Conservation (phyloP, 2,329 filamentous ascomycete genomes). For the Phoma sp. region DNA sequence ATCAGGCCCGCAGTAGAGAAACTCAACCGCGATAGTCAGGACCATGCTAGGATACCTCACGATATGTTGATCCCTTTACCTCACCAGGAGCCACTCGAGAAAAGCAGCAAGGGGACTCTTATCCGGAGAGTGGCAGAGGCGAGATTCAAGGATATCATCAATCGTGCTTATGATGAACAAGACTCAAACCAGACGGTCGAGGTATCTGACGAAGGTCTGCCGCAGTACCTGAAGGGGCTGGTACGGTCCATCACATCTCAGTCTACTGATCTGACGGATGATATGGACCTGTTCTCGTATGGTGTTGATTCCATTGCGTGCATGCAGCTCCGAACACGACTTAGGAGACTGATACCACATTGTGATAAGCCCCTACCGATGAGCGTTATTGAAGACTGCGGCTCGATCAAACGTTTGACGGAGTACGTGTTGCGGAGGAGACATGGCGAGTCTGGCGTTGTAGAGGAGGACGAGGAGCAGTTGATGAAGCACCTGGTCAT, state of each 20-base stretch:
- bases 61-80: constrained; percentile 61
- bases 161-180: constrained; percentile 52
- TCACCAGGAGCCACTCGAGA: constrained; percentile 54
- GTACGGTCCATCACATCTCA: constrained; percentile 34
- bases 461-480: constrained; percentile 47
- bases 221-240: constrained; percentile 27
- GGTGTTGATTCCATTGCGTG: constrained; percentile 68
- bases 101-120: constrained; percentile 70
- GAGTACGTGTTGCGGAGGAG: constrained; percentile 51
- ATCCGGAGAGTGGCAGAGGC: constrained; percentile 61
- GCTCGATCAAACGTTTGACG: constrained; percentile 57
- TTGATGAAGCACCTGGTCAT: constrained; percentile 58
- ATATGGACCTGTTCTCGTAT: constrained; percentile 63
- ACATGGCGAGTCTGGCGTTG: constrained; percentile 43
- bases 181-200: constrained; percentile 21
- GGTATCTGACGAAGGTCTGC: constrained; percentile 39
- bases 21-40: constrained; percentile 59
- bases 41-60: constrained; percentile 59
- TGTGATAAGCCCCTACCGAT: constrained; percentile 55
- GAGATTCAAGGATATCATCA: constrained; percentile 57
- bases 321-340: constrained; percentile 58
- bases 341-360: constrained; percentile 48
- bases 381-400: constrained; percentile 68
- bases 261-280: constrained; percentile 34
- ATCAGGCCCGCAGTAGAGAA: constrained; percentile 56